Percentiles rank a stretch among this genome's conserved stretches.
Evolutionary conservation across 129 eudicot genomes (phyloP).

Genomic region (Helianthus annuus): DNA sequence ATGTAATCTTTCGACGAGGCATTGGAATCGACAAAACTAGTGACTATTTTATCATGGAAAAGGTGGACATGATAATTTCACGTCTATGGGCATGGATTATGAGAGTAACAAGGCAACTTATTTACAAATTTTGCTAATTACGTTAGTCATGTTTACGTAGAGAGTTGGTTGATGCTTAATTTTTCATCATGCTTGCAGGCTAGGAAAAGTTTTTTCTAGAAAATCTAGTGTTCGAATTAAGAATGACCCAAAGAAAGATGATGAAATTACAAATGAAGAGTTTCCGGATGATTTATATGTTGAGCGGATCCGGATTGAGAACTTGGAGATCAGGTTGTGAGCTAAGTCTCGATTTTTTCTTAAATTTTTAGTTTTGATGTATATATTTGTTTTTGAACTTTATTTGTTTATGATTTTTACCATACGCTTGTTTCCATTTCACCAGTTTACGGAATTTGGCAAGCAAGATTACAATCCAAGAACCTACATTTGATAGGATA

Average conservation of each 20-base stretch:
- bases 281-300: conserved; percentile 60
- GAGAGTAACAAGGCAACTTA: conserved; percentile 64
- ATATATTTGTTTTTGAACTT: conserved; percentile 6
- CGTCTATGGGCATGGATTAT: conserved; percentile 79
- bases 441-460: conserved; percentile 65
- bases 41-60: conserved; percentile 75
- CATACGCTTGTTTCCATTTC: conserved; percentile 16
- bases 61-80: conserved; percentile 79
- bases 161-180: conserved; percentile 19
- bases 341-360: not conserved
- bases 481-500: conserved; percentile 95
- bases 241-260: conserved; percentile 52
- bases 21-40: conserved; percentile 84
- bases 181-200: conserved; percentile 44
- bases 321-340: conserved; percentile 73
- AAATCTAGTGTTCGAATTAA: conserved; percentile 46
- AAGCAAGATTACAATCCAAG: conserved; percentile 84
- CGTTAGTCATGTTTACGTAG: conserved; percentile 8
- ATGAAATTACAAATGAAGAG: conserved; percentile 50
- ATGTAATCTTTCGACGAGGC: conserved; percentile 87
- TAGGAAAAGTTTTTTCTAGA: conserved; percentile 53
- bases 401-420: not conserved
- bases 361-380: not conserved
- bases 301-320: conserved; percentile 84
- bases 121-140: not conserved